A percentile compares a stretch with the other conserved stretches of the same genome.
phyloP scores from a whole-genome alignment of 2,329 filamentous ascomycete genomes.

The Amylocarpus encephaloides region DNA sequence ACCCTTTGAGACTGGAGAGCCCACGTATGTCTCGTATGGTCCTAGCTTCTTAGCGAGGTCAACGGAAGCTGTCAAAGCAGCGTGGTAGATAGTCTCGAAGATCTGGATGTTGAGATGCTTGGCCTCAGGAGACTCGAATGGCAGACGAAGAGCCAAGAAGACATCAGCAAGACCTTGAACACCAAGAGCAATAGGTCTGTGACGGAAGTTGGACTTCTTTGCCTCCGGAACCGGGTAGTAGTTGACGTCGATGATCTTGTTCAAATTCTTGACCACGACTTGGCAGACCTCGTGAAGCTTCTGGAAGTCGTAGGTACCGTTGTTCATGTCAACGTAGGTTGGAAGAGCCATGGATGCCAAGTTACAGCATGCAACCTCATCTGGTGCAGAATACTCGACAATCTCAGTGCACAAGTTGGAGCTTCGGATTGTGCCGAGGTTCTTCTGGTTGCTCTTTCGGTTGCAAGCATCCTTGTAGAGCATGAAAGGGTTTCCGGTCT shows the following conservation, averaged over 20 bases:
- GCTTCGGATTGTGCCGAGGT: slow-evolving; percentile 94
- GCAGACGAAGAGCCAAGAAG: slow-evolving; percentile 92
- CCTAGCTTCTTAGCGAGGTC: slow-evolving; percentile 79
- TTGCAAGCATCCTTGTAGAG: slow-evolving; percentile 99
- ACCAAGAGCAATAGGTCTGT: slow-evolving; percentile 91
- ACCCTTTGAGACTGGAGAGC: slow-evolving; percentile 89
- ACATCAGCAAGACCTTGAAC: slow-evolving; percentile 97
- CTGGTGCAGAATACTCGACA: slow-evolving; percentile 91
- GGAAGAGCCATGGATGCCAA: slow-evolving; percentile 90
- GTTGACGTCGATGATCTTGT: slow-evolving; percentile 98
- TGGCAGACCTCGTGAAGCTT: slow-evolving; percentile 93
- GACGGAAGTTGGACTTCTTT: slow-evolving; percentile 92
- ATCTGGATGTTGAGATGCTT: slow-evolving; percentile 95
- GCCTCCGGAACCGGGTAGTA: slow-evolving; percentile 97
- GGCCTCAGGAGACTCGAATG: slow-evolving; percentile 94
- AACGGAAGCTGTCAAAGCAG: slow-evolving; percentile 80
- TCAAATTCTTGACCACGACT: slow-evolving; percentile 89
- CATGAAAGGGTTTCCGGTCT: slow-evolving; percentile 99
- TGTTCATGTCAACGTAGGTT: slow-evolving; percentile 79
- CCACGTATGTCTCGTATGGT: slow-evolving; percentile 83
- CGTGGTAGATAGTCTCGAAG: slow-evolving; percentile 99
- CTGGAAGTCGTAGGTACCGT: slow-evolving; percentile 86
- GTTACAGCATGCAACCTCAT: slow-evolving; percentile 98
- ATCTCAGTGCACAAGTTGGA: slow-evolving; percentile 99
- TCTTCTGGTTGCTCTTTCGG: slow-evolving; percentile 99